Evolutionary conservation across 345 rosid genomes (phyloP), one percentile per base, ranked within the genome.

Genomic region (Eucalyptus pauciflora): DNA sequence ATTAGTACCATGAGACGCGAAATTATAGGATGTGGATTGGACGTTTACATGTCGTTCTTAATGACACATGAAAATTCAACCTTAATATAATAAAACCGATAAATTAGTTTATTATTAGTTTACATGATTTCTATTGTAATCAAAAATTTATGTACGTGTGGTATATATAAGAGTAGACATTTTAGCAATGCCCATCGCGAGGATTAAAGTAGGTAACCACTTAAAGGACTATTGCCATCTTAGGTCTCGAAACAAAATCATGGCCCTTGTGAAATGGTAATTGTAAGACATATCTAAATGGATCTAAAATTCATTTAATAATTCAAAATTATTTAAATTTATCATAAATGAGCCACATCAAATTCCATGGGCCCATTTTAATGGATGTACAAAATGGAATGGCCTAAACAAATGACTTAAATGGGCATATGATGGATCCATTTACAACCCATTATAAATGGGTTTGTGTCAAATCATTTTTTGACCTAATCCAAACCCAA

Each of bases 141-240:
- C 1, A 0, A 56, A 56, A 24, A 56, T 24, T 24, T 56, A 56
- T 25, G 13, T 56, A 4, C 4, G 0, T 10, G 0, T 9, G 6
- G 5, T 56, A 56, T 56, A 24, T 3, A 8, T 3, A 22, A 52
- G 4, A 18, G 58, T 18, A 18, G 4, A 52, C 58, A 52, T 52
- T 18, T 52, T 0, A 52, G 2, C 18, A 52, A 52, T 18, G 25
- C 58, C 10, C 24, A 51, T 52, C 4, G 0, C 0, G 4, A 52
- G 22, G 2, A 0, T 52, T 0, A 17, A 18, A 52, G 8, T 0
- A 52, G 0, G 0, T 52, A 52, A 52, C 4, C 58, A 0, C 0
- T 52, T 4, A 52, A 51, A 3, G 5, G 10, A 52, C 10, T 52
- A 52, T 3, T 52, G 24, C 24, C 58, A 52, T 18, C 58, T 52